These are phyloP conservation scores for Ganoderma meredithae DNA, from an alignment of 1,284 basidiomycete species.

Conservation along the genomic window DNA sequence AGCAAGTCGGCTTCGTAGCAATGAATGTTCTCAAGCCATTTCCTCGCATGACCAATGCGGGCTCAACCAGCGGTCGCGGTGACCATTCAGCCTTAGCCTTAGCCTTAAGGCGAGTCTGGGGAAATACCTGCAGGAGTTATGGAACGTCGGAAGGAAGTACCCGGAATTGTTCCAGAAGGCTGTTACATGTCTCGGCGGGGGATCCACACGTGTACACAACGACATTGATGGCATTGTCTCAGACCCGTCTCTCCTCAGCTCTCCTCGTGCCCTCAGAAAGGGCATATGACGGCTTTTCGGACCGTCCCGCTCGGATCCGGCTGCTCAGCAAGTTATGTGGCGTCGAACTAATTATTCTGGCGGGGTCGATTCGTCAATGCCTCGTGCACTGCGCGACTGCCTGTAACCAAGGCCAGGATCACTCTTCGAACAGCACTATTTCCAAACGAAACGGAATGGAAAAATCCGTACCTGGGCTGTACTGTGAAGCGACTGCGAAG, in stretches of 20 bases:
- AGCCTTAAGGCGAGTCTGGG: too few relatives aligned
- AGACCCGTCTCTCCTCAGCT: too few relatives aligned
- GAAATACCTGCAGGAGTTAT: background rate
- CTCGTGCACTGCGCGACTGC: background rate
- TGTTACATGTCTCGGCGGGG: background rate
- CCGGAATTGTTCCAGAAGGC: background rate
- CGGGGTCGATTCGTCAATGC: background rate
- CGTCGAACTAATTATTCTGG: background rate
- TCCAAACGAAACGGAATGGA: background rate
- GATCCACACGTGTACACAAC: slow-evolving; percentile 9
- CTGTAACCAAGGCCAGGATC: background rate
- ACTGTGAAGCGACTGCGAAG: background rate
- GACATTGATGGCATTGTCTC: background rate
- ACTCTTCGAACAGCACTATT: background rate
- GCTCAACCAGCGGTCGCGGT: too few relatives aligned
- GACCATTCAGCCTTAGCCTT: too few relatives aligned
- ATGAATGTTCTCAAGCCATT: background rate
- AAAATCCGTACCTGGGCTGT: background rate
- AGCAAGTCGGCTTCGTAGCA: background rate
- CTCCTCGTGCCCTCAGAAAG: background rate
- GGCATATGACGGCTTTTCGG: background rate
- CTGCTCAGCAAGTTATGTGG: background rate
- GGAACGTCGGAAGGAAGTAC: background rate
- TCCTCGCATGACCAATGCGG: background rate
- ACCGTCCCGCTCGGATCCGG: background rate